Conservation (phyloP, 306 rosid genomes). For the Abrus pulchellus region DNA sequence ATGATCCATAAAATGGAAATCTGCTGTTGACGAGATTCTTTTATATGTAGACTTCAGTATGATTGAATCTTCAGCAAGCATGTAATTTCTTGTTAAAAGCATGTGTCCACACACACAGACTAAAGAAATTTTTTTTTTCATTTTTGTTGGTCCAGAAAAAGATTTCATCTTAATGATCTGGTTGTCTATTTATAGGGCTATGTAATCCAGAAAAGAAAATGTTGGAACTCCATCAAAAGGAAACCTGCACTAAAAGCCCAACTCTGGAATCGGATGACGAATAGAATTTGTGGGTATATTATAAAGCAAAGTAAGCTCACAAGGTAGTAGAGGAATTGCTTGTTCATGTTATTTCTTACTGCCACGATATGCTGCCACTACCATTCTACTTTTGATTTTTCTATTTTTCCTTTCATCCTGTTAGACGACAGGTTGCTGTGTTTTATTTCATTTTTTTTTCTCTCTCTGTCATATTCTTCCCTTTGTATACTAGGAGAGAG, state of each 20-base stretch:
- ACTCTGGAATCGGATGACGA: slow-evolving; percentile 73
- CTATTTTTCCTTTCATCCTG: slow-evolving; percentile 22
- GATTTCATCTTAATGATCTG: slow-evolving; percentile 23
- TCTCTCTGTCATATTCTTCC: neutral
- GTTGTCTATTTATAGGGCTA: slow-evolving; percentile 68
- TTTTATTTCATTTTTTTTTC: neutral
- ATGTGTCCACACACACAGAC: no score
- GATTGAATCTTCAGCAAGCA: neutral
- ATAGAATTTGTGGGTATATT: slow-evolving; percentile 43
- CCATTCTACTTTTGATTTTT: slow-evolving; percentile 21
- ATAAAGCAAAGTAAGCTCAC: slow-evolving; percentile 49
- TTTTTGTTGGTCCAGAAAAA: neutral
- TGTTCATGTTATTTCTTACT: slow-evolving; percentile 19
- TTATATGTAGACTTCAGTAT: neutral
- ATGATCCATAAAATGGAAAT: slow-evolving; percentile 15
- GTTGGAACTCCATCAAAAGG: slow-evolving; percentile 85
- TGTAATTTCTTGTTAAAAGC: slow-evolving; percentile 4
- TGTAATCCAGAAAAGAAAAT: slow-evolving; percentile 84
- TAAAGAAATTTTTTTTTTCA: no score
- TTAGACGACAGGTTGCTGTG: slow-evolving; percentile 40
- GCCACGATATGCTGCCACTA: slow-evolving; percentile 26
- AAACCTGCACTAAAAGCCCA: slow-evolving; percentile 76
- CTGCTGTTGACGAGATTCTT: neutral
- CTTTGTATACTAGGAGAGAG: slow-evolving; percentile 3
- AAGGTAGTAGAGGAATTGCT: slow-evolving; percentile 40